These are phyloP conservation scores for Aspergillus sojae DNA, from an alignment of 2,329 filamentous ascomycete species.

Conservation along the genomic window DNA sequence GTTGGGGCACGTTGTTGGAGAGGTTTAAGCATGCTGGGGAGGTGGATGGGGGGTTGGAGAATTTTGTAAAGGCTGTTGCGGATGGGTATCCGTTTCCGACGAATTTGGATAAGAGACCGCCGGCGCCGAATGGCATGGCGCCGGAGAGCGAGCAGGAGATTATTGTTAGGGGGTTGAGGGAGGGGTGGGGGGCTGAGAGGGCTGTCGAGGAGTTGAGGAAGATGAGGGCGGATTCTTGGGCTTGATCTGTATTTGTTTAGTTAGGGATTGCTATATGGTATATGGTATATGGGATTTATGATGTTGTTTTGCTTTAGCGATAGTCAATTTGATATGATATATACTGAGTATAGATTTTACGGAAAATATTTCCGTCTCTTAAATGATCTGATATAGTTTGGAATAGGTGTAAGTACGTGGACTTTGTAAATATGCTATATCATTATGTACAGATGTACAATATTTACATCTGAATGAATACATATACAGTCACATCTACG, in stretches of 20 bases:
- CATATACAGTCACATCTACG: too few relatives aligned
- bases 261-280: too few relatives aligned
- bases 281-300: not conserved
- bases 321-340: not conserved
- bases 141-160: constrained; percentile 62
- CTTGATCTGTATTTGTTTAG: not conserved
- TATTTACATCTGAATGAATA: not conserved
- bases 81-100: constrained; percentile 66
- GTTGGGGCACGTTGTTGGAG: constrained; percentile 57
- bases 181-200: constrained; percentile 42
- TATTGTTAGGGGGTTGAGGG: constrained; percentile 48
- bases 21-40: constrained; percentile 46
- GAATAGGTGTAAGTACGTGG: not conserved
- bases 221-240: constrained; percentile 39
- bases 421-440: not conserved
- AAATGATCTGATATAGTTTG: not conserved
- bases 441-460: not conserved
- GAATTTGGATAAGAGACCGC: constrained; percentile 61
- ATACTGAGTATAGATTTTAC: not conserved
- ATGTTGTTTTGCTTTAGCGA: not conserved
- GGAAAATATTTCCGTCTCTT: not conserved
- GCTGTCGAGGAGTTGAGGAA: constrained; percentile 46
- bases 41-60: constrained; percentile 46
- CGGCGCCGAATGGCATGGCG: constrained; percentile 60
- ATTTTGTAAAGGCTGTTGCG: constrained; percentile 55